Evolutionary conservation across 768 basidiomycete genomes (phyloP).

Genomic region (Amanita pallidorosea): DNA sequence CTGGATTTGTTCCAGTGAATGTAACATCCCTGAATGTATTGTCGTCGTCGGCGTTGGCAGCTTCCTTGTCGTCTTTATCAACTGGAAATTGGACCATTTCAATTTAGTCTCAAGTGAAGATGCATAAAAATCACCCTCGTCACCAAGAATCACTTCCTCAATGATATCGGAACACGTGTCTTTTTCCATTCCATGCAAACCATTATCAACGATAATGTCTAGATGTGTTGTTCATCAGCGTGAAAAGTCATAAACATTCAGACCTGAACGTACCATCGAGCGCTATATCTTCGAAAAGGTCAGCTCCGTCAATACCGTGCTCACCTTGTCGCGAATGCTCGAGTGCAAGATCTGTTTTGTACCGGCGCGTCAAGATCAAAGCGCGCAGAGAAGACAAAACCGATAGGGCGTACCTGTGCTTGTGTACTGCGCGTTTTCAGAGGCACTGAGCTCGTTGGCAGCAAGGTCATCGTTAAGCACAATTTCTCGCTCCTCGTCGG

Average conservation of each 20-base stretch:
- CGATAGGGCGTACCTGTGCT: not conserved
- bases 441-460: not conserved
- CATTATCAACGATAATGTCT: not conserved
- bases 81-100: not conserved
- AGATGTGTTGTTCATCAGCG: not conserved
- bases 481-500: not conserved
- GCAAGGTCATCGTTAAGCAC: not conserved
- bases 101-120: not conserved
- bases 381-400: not conserved
- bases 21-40: not conserved
- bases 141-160: not conserved
- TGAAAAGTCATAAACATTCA: not conserved
- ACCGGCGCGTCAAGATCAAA: not conserved
- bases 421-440: too few relatives aligned
- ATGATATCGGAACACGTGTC: not conserved
- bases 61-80: not conserved
- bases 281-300: not conserved
- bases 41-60: not conserved
- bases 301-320: not conserved
- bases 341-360: not conserved
- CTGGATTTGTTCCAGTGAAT: too few relatives aligned
- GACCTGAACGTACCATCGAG: not conserved
- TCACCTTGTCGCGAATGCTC: not conserved
- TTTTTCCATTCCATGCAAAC: not conserved
- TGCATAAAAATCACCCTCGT: not conserved